These are phyloP conservation scores for Zoysia japonica DNA, from an alignment of 176 grass and related monocot genomes.

Conservation along the genomic window DNA sequence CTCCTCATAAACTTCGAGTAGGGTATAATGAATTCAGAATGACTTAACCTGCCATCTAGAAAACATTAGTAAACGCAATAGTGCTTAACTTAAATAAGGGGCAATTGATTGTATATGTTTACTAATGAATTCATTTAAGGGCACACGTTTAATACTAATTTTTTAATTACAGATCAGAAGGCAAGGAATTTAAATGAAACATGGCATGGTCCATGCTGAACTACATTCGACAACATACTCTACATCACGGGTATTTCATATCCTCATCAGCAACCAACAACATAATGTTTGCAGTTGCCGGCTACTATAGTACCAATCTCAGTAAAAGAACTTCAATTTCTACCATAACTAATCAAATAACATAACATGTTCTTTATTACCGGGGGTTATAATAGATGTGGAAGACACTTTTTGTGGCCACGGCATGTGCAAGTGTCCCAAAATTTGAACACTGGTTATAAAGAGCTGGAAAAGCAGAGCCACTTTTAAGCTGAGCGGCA, in stretches of 20 bases:
- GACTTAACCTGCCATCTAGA: conserved; percentile 55
- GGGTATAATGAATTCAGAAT: conserved; percentile 85
- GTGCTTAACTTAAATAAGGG: not conserved
- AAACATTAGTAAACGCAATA: not conserved
- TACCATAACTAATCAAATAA: not conserved
- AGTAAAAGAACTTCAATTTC: too few relatives aligned
- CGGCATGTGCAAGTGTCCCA: conserved; percentile 61
- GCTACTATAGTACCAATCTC: not conserved
- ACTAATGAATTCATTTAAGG: not conserved
- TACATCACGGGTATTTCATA: not conserved
- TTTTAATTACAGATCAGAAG: not conserved
- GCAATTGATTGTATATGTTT: not conserved
- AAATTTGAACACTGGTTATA: conserved; percentile 61
- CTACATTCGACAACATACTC: not conserved
- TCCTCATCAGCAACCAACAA: not conserved
- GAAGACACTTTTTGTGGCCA: conserved; percentile 71
- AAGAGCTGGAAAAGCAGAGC: conserved; percentile 47
- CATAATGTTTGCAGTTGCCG: not conserved
- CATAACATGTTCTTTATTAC: conserved; percentile 23
- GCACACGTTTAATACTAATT: too few relatives aligned
- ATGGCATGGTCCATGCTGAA: not conserved
- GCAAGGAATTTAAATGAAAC: not conserved
- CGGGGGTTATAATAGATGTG: conserved; percentile 91
- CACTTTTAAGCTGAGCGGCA: conserved; percentile 65
- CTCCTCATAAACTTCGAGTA: conserved; percentile 84